Base-by-base conservation (phyloP, 2,329 filamentous ascomycete genomes). In the Zasmidium cellare region DNA sequence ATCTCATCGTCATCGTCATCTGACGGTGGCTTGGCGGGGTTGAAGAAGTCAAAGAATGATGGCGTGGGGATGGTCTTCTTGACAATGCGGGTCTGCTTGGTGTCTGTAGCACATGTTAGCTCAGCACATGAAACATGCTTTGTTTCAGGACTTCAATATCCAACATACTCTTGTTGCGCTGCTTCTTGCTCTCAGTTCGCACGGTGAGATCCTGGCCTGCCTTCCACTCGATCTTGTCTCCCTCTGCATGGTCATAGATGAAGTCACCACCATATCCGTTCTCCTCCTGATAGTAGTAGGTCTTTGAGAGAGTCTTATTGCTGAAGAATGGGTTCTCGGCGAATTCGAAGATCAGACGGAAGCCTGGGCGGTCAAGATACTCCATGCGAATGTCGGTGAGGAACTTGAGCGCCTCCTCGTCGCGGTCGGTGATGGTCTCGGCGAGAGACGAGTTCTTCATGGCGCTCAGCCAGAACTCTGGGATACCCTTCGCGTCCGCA, bases 391-490 rank as follows among this genome's bases (percentile, higher is more conserved):
- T 91, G 74, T 99, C 93, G 66, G 84, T 88, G 57, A 99, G 83
- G 73, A 88, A 84, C 80, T 96, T 96, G 58, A 99, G 87, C 53
- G 92, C 94, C 67, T 86, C 87, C 84, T 99, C 94, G 74, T 99
- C 94, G 65, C 92, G 90, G 71, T 97, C 94, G 71, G 94, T 99
- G 75, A 99, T 97, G 86, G 97, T 96, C 79, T 99, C 96, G 56
- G 93, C 91, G 56, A 99, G 87, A 25, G 92, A 96, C 76, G 97
- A 93, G 83, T 99, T 99, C 85, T 99, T 99, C 93, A 99, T 97
- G 69, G 96, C 93, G 61, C 93, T 97, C 51, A 99, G 84, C 94
- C 94, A 99, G 84, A 99, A 99, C 79, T 99, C 94, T 63, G 94
- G 94, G 63, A 99, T 97, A 77, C 94, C 94, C 71, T 86, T 82